Evolutionary conservation across 1,284 basidiomycete genomes (phyloP), one percentile per base, ranked within the genome.

Genomic region (Trichosporon coremiiforme): DNA sequence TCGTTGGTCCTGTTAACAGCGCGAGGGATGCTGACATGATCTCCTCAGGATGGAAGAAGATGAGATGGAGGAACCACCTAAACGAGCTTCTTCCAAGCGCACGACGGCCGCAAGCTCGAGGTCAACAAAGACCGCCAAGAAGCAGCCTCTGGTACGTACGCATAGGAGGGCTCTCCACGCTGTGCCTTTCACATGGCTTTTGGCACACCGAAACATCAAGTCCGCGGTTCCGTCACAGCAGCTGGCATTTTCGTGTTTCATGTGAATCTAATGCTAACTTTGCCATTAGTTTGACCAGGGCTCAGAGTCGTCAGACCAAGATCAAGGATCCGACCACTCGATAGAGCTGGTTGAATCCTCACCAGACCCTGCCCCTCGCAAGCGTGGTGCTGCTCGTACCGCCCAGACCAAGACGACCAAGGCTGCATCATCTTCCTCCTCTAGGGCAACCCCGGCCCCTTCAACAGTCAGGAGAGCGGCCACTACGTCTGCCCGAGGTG

Each of bases 201-300:
- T 33, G 57, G 31, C 29, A 33, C 17, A n/a, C 15, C 57, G 57
- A 62, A 62, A 62, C 57, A 33, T 62, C 57, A 35, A 8, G 29
- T 62, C 57, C 57, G 29, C 57, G 8, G n/a, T 53, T 12, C 50
- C 20, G 20, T 20, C 7, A 10, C 22, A 2, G 9, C 50, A 22
- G 20, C 20, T 10, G 4, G 7, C 36, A 36, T 53, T 53, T 62
- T 62, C 57, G 22, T 9, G 57, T 62, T 62, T 62, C 57, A 33
- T 12, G 29, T 62, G 17, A 13, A 62, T 17, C 57, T 62, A 8
- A 62, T 33, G 13, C 65, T 69, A 47, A 69, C 41, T 62, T 41
- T 68, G 10, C 25, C 25, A 53, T n/a, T 10, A 69, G 68, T 69
- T 69, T 64, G 68, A 69, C 36, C 45, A 31, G 12, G 53, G 55